Conservation (phyloP, 2,329 filamentous ascomycete species). For the Apiospora kogelbergensis region DNA sequence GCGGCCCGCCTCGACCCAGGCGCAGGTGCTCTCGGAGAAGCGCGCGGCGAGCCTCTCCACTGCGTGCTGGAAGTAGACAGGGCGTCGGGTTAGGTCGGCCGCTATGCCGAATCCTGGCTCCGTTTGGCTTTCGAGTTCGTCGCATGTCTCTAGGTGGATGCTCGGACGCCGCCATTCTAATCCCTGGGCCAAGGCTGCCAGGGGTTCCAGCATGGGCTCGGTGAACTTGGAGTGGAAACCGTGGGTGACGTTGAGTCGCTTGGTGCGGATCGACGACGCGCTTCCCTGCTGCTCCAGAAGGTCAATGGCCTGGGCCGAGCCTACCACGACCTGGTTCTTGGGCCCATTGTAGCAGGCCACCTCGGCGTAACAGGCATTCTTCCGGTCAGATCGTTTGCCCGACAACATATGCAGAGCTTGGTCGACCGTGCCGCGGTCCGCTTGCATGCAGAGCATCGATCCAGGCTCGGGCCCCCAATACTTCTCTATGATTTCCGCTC, state of each 20-base stretch:
- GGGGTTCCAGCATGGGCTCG: slow-evolving; percentile 11
- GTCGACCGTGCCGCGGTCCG: neutral
- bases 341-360: slow-evolving; percentile 20
- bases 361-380: no score
- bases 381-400: neutral
- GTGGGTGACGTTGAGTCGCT: slow-evolving; percentile 16
- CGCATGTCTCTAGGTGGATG: slow-evolving; percentile 14
- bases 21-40: slow-evolving; percentile 11
- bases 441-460: slow-evolving; percentile 11
- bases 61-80: slow-evolving; percentile 19
- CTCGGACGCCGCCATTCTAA: slow-evolving; percentile 12
- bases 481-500: slow-evolving; percentile 26
- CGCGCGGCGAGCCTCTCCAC: slow-evolving; percentile 14
- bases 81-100: no score
- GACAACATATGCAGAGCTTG: neutral
- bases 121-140: no score
- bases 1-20: slow-evolving; percentile 19
- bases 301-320: slow-evolving; percentile 8
- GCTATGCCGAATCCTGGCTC: no score
- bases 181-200: slow-evolving; percentile 2
- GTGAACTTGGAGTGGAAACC: slow-evolving; percentile 20
- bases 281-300: no score
- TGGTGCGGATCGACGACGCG: slow-evolving; percentile 12
- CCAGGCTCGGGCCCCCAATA: slow-evolving; percentile 16
- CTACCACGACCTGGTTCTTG: slow-evolving; percentile 18